A percentile compares a stretch with the other conserved stretches of the same genome.
Evolutionary conservation across 2,329 filamentous ascomycete genomes (phyloP).

Genomic region (Penicillium sp.): DNA sequence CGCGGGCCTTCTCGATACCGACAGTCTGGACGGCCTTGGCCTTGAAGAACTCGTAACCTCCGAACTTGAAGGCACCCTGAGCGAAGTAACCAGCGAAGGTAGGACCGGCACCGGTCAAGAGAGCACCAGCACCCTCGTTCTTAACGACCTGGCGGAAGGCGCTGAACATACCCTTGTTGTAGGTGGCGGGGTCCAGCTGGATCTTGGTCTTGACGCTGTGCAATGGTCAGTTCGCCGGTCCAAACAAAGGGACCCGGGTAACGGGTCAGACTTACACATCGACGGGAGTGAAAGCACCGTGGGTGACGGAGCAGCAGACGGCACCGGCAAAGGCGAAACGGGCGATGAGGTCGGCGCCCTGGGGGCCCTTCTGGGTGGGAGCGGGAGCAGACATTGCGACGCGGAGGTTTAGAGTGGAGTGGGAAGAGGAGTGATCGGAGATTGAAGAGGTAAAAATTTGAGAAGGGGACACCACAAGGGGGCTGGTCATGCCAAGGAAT

Average conservation of each 20-base stretch:
- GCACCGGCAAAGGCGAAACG: slow-evolving; percentile 93
- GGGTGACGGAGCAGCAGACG: slow-evolving; percentile 92
- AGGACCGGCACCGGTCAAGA: slow-evolving; percentile 86
- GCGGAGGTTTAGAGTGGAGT: background rate
- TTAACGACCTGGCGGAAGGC: slow-evolving; percentile 77
- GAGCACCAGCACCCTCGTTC: slow-evolving; percentile 74
- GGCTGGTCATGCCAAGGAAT: background rate
- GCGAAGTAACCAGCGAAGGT: slow-evolving; percentile 80
- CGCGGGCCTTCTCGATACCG: slow-evolving; percentile 73
- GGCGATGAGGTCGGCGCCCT: slow-evolving; percentile 73
- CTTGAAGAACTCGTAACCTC: slow-evolving; percentile 97
- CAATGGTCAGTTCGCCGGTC: background rate
- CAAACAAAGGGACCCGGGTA: slow-evolving; percentile 14
- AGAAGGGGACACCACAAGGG: background rate
- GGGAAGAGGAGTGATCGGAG: background rate
- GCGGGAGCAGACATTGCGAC: background rate
- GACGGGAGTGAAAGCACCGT: slow-evolving; percentile 89
- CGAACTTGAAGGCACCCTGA: slow-evolving; percentile 91
- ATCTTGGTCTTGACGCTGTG: slow-evolving; percentile 90
- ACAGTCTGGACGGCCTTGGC: slow-evolving; percentile 79
- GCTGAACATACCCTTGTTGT: slow-evolving; percentile 84
- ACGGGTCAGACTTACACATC: slow-evolving; percentile 76
- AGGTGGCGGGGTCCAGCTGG: slow-evolving; percentile 85
- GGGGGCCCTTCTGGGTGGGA: background rate
- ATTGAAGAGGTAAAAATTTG: background rate